Conservation (phyloP, 495 filamentous ascomycete species). For the Aspergillus steynii region DNA sequence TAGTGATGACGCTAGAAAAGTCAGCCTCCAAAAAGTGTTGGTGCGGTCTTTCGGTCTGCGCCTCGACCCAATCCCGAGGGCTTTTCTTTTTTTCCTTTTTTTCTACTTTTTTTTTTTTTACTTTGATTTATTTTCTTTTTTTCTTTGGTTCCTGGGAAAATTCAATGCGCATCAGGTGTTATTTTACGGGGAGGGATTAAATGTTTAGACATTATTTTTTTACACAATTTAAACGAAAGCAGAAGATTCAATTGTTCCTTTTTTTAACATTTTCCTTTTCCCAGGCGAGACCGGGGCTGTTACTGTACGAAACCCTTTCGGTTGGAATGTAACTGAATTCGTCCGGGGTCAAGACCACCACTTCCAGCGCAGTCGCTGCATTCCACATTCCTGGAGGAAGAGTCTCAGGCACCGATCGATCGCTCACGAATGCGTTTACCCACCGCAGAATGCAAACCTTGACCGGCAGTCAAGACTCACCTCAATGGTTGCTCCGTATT, state of each 20-base stretch:
- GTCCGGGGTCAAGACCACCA: not conserved
- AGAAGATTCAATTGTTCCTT: not conserved
- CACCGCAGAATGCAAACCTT: too few relatives aligned
- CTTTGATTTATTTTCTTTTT: too few relatives aligned
- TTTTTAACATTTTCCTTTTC: too few relatives aligned
- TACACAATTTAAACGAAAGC: too few relatives aligned
- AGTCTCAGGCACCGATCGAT: too few relatives aligned
- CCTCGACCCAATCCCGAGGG: conserved; percentile 30
- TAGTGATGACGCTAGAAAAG: conserved; percentile 52
- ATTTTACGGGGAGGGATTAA: too few relatives aligned
- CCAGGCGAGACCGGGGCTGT: not conserved
- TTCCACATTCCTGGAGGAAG: not conserved
- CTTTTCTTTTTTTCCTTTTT: conserved; percentile 14
- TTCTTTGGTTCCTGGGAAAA: too few relatives aligned
- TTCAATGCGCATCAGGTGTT: too few relatives aligned
- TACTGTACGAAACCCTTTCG: not conserved
- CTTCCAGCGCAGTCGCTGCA: not conserved
- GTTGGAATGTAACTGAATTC: not conserved
- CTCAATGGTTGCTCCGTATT: too few relatives aligned
- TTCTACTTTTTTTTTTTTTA: not conserved
- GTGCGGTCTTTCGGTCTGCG: conserved; percentile 24
- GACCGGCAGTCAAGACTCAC: too few relatives aligned
- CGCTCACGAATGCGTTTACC: too few relatives aligned
- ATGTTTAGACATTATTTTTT: too few relatives aligned
- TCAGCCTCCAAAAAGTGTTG: conserved; percentile 38